Evolutionary conservation across 1,284 basidiomycete species (phyloP).

Genomic region (Leccinum subrobustum): DNA sequence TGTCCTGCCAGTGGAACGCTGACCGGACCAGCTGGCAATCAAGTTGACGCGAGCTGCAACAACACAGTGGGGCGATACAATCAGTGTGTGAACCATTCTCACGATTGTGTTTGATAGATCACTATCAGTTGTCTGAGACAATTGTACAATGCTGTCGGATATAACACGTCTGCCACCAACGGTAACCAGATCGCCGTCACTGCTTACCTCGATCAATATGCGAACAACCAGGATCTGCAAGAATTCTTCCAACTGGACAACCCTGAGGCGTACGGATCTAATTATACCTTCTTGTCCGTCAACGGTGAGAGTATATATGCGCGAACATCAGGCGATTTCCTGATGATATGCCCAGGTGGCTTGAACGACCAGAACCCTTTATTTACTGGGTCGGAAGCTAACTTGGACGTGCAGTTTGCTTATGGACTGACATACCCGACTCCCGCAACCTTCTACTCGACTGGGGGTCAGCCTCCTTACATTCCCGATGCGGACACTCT

Average conservation of each 20-base stretch:
- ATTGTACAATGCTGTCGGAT: conserved; percentile 46
- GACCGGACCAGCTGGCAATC: conserved; percentile 32
- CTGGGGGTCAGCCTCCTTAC: conserved; percentile 60
- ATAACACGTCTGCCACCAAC: conserved; percentile 34
- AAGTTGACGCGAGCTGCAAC: conserved; percentile 52
- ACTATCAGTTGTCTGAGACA: conserved; percentile 35
- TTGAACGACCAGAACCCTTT: conserved; percentile 57
- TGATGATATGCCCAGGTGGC: conserved; percentile 39
- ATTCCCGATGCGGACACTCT: conserved; percentile 42
- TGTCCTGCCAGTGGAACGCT: conserved; percentile 21
- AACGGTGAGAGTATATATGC: conserved; percentile 36
- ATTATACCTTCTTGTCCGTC: conserved; percentile 44
- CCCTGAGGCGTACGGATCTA: conserved; percentile 26
- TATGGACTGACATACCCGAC: conserved; percentile 56
- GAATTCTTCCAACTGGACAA: conserved; percentile 49
- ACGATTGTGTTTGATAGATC: conserved; percentile 30
- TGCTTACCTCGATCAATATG: conserved; percentile 53
- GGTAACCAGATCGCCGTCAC: conserved; percentile 56
- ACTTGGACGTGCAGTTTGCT: conserved; percentile 69
- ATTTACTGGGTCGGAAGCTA: conserved; percentile 64
- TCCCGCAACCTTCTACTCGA: conserved; percentile 57
- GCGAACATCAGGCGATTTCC: background rate
- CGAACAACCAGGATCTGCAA: conserved; percentile 53
- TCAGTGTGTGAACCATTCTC: conserved; percentile 30
- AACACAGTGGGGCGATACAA: conserved; percentile 34